Percentiles rank a stretch among this genome's conserved stretches.
Evolutionary conservation across 306 rosid genomes (phyloP).

Genomic region (Quercus variabilis): DNA sequence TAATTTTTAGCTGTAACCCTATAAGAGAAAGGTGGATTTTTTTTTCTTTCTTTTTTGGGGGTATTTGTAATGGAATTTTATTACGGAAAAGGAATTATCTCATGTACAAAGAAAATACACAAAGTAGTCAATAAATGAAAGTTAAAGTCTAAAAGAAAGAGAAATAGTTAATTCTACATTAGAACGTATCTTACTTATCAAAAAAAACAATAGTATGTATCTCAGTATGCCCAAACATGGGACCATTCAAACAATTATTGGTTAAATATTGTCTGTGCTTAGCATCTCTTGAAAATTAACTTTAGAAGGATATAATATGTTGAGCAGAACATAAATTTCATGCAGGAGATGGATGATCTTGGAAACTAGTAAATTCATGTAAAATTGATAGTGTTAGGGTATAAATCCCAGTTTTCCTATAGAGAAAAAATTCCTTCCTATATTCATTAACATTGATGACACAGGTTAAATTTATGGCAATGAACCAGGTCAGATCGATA

Average conservation of each 20-base stretch:
- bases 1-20: background rate
- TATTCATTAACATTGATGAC: conserved; percentile 9
- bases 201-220: no score
- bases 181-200: no score
- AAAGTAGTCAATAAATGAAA: no score
- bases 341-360: background rate
- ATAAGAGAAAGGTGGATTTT: background rate
- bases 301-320: background rate
- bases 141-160: no score
- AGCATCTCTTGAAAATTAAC: background rate
- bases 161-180: no score
- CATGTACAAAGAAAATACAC: no score
- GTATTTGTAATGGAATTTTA: no score
- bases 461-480: conserved; percentile 52
- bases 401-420: background rate
- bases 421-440: conserved; percentile 7
- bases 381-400: background rate
- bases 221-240: no score
- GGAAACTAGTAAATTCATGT: background rate
- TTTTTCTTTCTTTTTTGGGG: no score
- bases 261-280: background rate
- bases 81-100: no score
- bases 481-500: conserved; percentile 34
- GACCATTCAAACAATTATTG: background rate
- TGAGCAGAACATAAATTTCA: background rate